Evolutionary conservation across 2,329 filamentous ascomycete genomes (phyloP), one percentile per base, ranked within the genome.

Genomic region (Scedosporium aurantiacum): DNA sequence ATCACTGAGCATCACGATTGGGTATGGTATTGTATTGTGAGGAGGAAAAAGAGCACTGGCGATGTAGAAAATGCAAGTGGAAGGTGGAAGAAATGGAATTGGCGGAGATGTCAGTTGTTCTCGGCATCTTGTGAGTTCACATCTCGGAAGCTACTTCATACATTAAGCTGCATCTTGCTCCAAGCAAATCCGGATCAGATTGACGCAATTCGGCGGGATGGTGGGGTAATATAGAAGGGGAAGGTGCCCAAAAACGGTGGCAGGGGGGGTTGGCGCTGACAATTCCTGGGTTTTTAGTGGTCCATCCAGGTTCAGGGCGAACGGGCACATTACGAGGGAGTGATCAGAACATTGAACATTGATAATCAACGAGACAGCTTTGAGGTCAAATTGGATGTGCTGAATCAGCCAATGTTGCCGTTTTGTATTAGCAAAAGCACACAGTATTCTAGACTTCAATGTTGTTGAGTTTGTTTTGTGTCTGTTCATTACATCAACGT

Each of bases 141-240:
- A 50, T n/a, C n/a, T n/a, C n/a, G 6, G n/a, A 50, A 50, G 45
- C n/a, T 23, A 18, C 45, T 12, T 14, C 14, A 55, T 23, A 18
- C 45, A 23, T 14, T 23, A 55, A 55, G 27, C 43, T 55, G 14
- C 45, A 50, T 50, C 6, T 28, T 28, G 16, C 55, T 57, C 8
- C 16, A 32, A 57, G 55, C 55, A 55, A 18, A 25, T n/a, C 25
- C 14, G 10, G 57, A 14, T 16, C 10, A 4, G n/a, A n/a, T 60
- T 60, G 58, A 60, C 58, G 58, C 58, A 60, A 60, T 60, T 60
- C 47, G 16, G 7, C 10, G 25, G 58, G n/a, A 23, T 52, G 43
- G 58, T 60, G 43, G 43, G 43, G 43, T 52, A 59, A 32, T 60
- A 16, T 14, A 14, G 41, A 16, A 60, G 23, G 27, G 27, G 25